phyloP scores from a whole-genome alignment of 331 rosid species.

The Quercus lobata region DNA sequence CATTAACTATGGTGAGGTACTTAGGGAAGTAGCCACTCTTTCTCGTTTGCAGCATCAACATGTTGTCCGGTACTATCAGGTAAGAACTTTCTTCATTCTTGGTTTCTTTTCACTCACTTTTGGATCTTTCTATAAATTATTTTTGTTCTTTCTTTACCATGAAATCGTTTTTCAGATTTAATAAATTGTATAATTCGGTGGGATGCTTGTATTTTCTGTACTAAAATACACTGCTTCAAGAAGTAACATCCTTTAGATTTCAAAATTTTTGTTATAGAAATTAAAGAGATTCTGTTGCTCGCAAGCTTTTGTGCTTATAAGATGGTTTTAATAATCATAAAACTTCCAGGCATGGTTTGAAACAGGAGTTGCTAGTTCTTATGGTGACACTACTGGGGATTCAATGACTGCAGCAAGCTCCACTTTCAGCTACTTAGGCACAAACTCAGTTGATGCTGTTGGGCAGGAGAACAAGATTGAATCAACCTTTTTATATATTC shows the following conservation, averaged over 20 bases:
- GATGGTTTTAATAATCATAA: slow-evolving; percentile 22
- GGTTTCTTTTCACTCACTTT: slow-evolving; percentile 10
- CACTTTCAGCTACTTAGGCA: slow-evolving; percentile 50
- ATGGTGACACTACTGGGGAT: slow-evolving; percentile 54
- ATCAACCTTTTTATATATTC: slow-evolving; percentile 89
- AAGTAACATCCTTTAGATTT: not conserved
- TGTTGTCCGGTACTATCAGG: slow-evolving; percentile 98
- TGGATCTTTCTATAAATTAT: slow-evolving; percentile 6
- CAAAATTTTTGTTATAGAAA: not conserved
- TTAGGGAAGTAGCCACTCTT: slow-evolving; percentile 97
- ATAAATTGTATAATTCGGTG: not conserved
- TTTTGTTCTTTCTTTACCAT: slow-evolving; percentile 10
- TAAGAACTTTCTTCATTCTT: slow-evolving; percentile 31
- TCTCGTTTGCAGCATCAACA: slow-evolving; percentile 98
- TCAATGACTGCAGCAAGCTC: slow-evolving; percentile 72
- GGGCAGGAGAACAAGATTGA: slow-evolving; percentile 73
- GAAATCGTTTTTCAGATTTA: not conserved
- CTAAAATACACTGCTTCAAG: not conserved
- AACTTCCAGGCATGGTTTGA: slow-evolving; percentile 96
- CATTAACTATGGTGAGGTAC: slow-evolving; percentile 32
- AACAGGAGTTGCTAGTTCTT: slow-evolving; percentile 63
- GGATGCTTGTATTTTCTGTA: not conserved
- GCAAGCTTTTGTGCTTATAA: slow-evolving; percentile 10
- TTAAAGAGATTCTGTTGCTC: slow-evolving; percentile 5
- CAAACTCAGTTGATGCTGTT: slow-evolving; percentile 45